Percentiles rank a stretch among this genome's conserved stretches.
Conservation (phyloP, 2,329 filamentous ascomycete genomes). For the Aspergillus costaricaensis region DNA sequence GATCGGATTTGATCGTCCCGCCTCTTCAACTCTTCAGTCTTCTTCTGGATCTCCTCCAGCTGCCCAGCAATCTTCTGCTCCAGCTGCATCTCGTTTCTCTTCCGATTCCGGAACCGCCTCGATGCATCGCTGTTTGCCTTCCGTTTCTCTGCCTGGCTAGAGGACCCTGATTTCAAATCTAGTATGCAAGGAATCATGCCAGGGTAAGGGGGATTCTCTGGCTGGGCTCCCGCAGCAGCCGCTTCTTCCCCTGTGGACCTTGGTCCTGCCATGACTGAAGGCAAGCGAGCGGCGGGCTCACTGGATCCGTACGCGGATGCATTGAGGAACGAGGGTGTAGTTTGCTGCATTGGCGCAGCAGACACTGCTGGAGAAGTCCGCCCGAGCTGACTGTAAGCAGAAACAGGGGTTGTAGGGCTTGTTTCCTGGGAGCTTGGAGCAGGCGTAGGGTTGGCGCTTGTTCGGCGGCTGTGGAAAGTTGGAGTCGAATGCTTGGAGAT, state of each 20-base stretch:
- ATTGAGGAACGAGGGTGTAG: constrained; percentile 19
- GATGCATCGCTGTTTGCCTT: constrained; percentile 48
- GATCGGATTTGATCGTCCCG: constrained; percentile 39
- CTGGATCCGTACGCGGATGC: constrained; percentile 27
- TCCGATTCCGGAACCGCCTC: constrained; percentile 44
- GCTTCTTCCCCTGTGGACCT: constrained; percentile 24
- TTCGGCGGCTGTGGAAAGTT: constrained; percentile 34
- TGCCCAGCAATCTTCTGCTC: constrained; percentile 40
- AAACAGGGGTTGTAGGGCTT: constrained; percentile 38
- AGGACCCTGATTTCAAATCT: constrained; percentile 45
- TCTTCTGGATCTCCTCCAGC: constrained; percentile 40
- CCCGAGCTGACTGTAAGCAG: constrained; percentile 34
- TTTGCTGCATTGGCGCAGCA: constrained; percentile 22
- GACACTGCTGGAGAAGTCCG: constrained; percentile 33
- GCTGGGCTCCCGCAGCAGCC: constrained; percentile 13
- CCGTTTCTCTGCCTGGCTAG: constrained; percentile 44
- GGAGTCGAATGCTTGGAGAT: constrained; percentile 36
- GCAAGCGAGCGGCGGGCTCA: constrained; percentile 30
- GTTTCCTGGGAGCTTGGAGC: constrained; percentile 38
- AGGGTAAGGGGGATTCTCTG: constrained; percentile 17
- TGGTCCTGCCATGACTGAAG: constrained; percentile 25
- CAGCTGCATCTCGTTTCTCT: constrained; percentile 44
- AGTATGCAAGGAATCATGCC: constrained; percentile 42
- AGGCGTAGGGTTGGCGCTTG: constrained; percentile 34
- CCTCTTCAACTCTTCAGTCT: constrained; percentile 30